These are phyloP conservation scores for Macroventuria anomochaeta DNA, from an alignment of 2,329 filamentous ascomycete genomes.

Conservation along the genomic window DNA sequence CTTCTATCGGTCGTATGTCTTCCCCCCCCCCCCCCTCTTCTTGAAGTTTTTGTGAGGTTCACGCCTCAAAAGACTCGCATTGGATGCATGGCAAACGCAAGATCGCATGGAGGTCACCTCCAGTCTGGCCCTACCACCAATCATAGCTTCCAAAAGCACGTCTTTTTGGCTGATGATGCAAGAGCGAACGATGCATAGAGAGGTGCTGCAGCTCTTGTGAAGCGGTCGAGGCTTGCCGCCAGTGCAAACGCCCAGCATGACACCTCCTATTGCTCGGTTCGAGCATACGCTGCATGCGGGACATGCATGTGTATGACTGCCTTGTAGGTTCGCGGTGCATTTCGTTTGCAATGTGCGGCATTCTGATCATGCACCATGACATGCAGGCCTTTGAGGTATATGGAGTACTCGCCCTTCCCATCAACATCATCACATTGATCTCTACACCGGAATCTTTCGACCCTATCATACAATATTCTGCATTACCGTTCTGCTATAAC, in stretches of 20 bases:
- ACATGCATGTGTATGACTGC: not conserved
- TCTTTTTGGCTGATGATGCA: not conserved
- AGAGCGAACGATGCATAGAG: not conserved
- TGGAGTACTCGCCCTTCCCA: not conserved
- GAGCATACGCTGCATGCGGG: not conserved
- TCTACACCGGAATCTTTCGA: not conserved
- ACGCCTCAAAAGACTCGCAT: not conserved
- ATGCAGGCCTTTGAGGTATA: not conserved
- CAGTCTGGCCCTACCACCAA: not conserved
- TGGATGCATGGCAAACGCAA: not conserved
- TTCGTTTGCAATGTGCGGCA: not conserved
- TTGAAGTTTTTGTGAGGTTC: not conserved
- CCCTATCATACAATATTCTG: not conserved
- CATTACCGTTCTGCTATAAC: not conserved
- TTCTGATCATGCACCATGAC: not conserved
- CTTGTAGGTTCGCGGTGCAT: not conserved
- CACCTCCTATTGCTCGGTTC: constrained; percentile 13
- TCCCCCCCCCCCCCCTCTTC: too few species aligned
- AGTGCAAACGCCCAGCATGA: constrained; percentile 23
- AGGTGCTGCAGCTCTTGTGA: not conserved
- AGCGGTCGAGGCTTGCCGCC: constrained; percentile 2
- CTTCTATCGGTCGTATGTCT: too few species aligned
- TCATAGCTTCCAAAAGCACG: not conserved
- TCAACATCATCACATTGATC: constrained; percentile 1
- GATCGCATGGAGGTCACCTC: not conserved